Evolutionary conservation across 2,329 filamentous ascomycete species (phyloP).

Genomic region (Aspergillus hiratsukae): DNA sequence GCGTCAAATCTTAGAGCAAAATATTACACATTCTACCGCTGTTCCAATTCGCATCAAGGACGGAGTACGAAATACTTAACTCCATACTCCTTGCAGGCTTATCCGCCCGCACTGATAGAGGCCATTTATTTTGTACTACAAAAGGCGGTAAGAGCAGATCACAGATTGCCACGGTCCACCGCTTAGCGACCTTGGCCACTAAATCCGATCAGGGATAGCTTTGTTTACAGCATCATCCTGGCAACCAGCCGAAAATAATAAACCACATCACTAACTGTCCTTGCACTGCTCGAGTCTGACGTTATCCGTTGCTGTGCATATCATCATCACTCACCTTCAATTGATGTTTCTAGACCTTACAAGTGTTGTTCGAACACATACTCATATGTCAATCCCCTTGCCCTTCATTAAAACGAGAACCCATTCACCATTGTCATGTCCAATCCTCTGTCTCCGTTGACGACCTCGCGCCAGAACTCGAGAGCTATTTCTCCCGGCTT

Average conservation of each 20-base stretch:
- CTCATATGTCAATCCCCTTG: neutral
- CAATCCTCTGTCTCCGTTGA: constrained; percentile 38
- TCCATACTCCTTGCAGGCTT: no score
- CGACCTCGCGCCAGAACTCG: constrained; percentile 39
- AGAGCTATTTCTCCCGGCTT: constrained; percentile 29
- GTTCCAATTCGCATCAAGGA: neutral
- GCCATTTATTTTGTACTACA: neutral
- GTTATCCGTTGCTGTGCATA: neutral
- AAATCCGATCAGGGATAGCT: constrained; percentile 21
- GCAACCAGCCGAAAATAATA: constrained; percentile 22
- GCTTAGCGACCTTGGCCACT: neutral
- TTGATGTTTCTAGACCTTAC: neutral
- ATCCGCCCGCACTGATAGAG: neutral
- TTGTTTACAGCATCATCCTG: constrained; percentile 28
- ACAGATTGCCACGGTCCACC: constrained; percentile 10
- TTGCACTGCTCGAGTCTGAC: neutral
- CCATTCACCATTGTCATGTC: constrained; percentile 26
- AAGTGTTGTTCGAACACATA: neutral
- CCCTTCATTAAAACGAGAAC: neutral
- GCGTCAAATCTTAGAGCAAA: neutral
- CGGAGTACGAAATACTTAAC: neutral
- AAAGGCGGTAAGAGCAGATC: constrained; percentile 9
- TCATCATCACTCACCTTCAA: neutral
- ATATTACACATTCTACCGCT: neutral
- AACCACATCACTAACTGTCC: constrained; percentile 9